Evolutionary conservation across 2,329 filamentous ascomycete species (phyloP), one percentile per base, ranked within the genome.

Genomic region (Aspergillus ochraceus): DNA sequence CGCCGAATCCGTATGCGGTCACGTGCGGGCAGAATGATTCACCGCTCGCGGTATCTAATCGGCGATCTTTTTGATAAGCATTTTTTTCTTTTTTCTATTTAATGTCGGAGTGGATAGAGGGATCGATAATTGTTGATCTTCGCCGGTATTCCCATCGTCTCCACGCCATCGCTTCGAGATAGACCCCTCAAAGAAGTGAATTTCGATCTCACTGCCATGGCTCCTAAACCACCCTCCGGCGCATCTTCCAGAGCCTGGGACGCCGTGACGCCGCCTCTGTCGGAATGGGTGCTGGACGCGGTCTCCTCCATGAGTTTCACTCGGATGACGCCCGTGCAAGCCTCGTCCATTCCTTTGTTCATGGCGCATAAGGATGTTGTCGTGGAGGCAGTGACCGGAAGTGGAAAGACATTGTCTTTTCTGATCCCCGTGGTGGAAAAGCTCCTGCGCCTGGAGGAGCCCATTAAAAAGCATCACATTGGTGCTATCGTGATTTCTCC

Each of bases 321-420:
- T 64, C 88, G 90, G 74, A 93, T 95, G 84, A 97, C 93, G 3
- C 94, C 94, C 1, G 93, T 97, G n/a, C 94, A 98, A 78, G 91
- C 93, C 49, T 94, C 92, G 60, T 90, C 91, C 4, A 90, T 97
- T 66, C 92, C 92, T 12, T 85, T 97, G 54, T 95, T 97, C 73
- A 88, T 93, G 78, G 88, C 87, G 54, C 90, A 96, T 74, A 96
- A 96, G 71, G 92, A 97, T 76, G 91, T 96, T 4, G 92, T 97
- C 1, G 92, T 97, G 6, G 92, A 96, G 80, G 92, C 92, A 32
- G 92, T 96, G 4, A 97, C 92, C 2, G 92, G 93, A 12, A 95
- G 90, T 74, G 92, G 92, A 61, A 97, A 97, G 78, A 97, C 92
- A 0, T 81, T 97, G 30, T 86, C 91, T 1, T 99, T 94, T 70